Percentiles rank a stretch among this genome's conserved stretches.
Evolutionary conservation across 2,329 filamentous ascomycete genomes (phyloP).

Genomic region (Parasarocladium wereldwijsianum): DNA sequence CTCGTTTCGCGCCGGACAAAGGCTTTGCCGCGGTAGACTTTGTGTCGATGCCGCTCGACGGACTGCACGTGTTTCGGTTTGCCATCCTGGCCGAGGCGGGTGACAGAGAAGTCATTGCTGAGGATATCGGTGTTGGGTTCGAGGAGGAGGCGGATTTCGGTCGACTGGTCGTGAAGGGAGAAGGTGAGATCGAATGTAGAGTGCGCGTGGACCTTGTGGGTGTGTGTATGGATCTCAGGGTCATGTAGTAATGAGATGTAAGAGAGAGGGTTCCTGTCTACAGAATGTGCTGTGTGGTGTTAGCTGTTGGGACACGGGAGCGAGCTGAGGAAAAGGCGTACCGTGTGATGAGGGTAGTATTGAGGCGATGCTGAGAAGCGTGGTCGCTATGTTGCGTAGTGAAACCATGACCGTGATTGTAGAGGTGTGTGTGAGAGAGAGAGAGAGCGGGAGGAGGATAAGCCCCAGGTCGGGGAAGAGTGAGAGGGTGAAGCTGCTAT

Average conservation of each 20-base stretch:
- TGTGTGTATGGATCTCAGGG: slow-evolving; percentile 62
- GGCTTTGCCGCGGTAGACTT: slow-evolving; percentile 68
- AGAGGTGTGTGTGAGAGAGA: slow-evolving; percentile 2
- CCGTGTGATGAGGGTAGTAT: slow-evolving; percentile 13
- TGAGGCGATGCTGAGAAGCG: slow-evolving; percentile 16
- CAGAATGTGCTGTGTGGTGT: slow-evolving; percentile 45
- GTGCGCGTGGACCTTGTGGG: slow-evolving; percentile 62
- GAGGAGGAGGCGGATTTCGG: slow-evolving; percentile 64
- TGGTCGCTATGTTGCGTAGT: slow-evolving; percentile 15
- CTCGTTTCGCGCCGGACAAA: slow-evolving; percentile 50
- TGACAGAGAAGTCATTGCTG: slow-evolving; percentile 57
- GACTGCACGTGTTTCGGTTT: slow-evolving; percentile 48
- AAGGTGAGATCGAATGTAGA: slow-evolving; percentile 81
- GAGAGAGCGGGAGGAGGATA: neutral
- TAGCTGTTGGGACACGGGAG: slow-evolving; percentile 9
- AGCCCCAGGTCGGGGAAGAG: neutral
- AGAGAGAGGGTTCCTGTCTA: slow-evolving; percentile 60
- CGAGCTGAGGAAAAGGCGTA: neutral
- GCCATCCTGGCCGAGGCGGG: slow-evolving; percentile 60
- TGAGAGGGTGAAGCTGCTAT: neutral
- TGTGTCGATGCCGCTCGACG: slow-evolving; percentile 59
- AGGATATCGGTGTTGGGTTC: slow-evolving; percentile 89
- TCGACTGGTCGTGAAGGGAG: slow-evolving; percentile 47
- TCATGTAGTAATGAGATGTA: slow-evolving; percentile 61
- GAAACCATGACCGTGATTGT: slow-evolving; percentile 16